Conservation (phyloP, 768 basidiomycete species). For the Boletus bicolor region DNA sequence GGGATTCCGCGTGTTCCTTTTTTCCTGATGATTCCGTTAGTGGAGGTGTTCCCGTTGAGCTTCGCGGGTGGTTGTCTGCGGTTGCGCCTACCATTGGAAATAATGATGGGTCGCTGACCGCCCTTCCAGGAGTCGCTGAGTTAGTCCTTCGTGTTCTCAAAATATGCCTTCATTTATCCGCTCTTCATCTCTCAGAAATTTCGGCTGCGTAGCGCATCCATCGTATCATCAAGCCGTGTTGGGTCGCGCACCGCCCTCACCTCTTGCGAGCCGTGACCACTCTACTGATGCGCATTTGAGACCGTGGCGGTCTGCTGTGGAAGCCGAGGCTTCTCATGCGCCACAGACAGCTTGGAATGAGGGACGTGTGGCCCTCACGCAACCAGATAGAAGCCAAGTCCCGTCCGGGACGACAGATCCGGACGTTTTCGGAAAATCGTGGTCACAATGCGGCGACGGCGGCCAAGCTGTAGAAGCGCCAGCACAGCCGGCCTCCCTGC, state of each 20-base stretch:
- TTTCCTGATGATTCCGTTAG: constrained; percentile 10
- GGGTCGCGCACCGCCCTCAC: background rate
- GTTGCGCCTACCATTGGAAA: background rate
- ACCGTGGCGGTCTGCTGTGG: background rate
- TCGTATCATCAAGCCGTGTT: background rate
- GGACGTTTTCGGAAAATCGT: background rate
- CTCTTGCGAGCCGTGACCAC: background rate
- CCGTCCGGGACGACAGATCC: constrained; percentile 5
- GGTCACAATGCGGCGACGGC: background rate
- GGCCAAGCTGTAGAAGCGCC: constrained; percentile 22
- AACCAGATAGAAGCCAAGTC: constrained; percentile 3
- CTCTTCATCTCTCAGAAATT: constrained; percentile 5
- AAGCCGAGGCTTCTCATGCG: background rate
- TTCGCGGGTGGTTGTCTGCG: background rate
- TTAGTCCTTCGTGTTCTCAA: constrained; percentile 5
- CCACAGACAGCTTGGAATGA: background rate
- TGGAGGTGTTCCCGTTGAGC: background rate
- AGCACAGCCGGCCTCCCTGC: constrained; percentile 3
- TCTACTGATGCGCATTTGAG: background rate
- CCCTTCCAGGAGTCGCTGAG: background rate
- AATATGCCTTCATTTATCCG: background rate
- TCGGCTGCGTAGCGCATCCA: background rate
- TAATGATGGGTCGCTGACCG: background rate
- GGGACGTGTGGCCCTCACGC: background rate
- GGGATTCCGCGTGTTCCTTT: background rate